phyloP scores from a whole-genome alignment of 1,284 basidiomycete species.

The Lentinus polychrous region DNA sequence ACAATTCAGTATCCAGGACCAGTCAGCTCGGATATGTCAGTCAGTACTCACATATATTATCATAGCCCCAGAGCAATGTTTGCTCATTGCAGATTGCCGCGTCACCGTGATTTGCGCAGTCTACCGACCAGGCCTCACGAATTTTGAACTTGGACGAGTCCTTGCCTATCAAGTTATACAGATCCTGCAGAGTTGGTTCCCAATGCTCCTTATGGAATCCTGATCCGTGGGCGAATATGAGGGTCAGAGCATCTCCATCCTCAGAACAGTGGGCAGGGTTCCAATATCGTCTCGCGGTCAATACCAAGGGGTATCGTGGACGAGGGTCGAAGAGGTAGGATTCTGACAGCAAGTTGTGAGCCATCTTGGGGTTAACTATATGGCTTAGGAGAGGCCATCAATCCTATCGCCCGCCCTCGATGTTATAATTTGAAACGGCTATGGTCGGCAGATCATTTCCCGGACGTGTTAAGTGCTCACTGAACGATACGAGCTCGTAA shows the following conservation, averaged over 20 bases:
- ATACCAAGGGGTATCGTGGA: conserved; percentile 39
- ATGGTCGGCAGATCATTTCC: too few relatives aligned
- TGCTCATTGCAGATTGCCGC: conserved; percentile 43
- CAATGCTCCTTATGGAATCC: conserved; percentile 51
- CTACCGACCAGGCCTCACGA: conserved; percentile 46
- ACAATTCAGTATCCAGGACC: background rate
- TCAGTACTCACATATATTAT: conserved; percentile 31
- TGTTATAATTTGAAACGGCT: too few relatives aligned
- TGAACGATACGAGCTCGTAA: too few relatives aligned
- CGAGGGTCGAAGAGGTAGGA: conserved; percentile 45
- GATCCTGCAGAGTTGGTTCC: conserved; percentile 45
- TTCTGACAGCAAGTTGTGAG: conserved; percentile 11
- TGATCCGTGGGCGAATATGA: conserved; percentile 45
- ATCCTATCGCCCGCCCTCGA: too few relatives aligned
- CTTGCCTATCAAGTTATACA: conserved; percentile 27
- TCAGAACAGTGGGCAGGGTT: conserved; percentile 24
- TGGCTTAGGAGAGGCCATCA: too few relatives aligned
- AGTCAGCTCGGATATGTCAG: background rate
- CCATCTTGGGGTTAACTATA: too few relatives aligned
- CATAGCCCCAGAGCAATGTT: conserved; percentile 33
- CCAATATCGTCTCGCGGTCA: conserved; percentile 45
- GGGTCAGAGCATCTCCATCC: conserved; percentile 36
- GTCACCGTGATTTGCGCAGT: conserved; percentile 50
- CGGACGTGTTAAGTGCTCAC: too few relatives aligned
- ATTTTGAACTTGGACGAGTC: conserved; percentile 24